phyloP scores from a whole-genome alignment of 1,284 basidiomycete genomes.

The Meira nashicola region DNA sequence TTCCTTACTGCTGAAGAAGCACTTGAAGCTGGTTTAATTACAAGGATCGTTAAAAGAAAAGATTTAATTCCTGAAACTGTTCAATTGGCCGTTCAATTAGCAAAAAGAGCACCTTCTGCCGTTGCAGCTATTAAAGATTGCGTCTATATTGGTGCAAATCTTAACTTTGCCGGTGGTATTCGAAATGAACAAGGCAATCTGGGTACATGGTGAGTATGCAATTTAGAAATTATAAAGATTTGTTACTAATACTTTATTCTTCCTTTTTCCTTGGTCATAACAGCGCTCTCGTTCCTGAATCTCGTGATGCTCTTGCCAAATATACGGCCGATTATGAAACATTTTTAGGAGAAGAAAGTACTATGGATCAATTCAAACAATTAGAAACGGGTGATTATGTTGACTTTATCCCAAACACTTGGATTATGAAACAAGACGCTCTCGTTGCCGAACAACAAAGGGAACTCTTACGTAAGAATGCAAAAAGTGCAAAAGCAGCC shows the following conservation, averaged over 20 bases:
- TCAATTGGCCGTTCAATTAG: constrained; percentile 4
- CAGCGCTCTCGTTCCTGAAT: constrained; percentile 8
- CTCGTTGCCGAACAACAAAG: no score
- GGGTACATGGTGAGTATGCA: constrained; percentile 2
- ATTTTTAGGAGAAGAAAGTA: constrained; percentile 5
- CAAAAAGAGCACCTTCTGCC: constrained; percentile 6
- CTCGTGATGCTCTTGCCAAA: constrained; percentile 4
- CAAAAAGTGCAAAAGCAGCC: no score
- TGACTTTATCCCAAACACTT: constrained; percentile 13
- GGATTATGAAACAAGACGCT: no score
- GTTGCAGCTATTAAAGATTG: constrained; percentile 15
- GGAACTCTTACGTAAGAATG: no score
- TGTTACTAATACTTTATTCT: background rate
- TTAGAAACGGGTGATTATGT: constrained; percentile 6
- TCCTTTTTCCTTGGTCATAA: background rate
- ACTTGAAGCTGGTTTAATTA: constrained; percentile 10
- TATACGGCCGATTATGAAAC: constrained; percentile 8
- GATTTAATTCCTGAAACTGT: constrained; percentile 7
- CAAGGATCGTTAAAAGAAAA: background rate
- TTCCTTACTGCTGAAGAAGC: constrained; percentile 12
- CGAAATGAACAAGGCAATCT: constrained; percentile 13
- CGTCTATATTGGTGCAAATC: constrained; percentile 6
- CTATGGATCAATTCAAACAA: constrained; percentile 5
- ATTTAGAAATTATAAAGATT: background rate
- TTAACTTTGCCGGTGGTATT: constrained; percentile 3